These are phyloP conservation scores for Pythium utonaiense DNA, from an alignment of 352 stramenopile genomes.

Conservation along the genomic window DNA sequence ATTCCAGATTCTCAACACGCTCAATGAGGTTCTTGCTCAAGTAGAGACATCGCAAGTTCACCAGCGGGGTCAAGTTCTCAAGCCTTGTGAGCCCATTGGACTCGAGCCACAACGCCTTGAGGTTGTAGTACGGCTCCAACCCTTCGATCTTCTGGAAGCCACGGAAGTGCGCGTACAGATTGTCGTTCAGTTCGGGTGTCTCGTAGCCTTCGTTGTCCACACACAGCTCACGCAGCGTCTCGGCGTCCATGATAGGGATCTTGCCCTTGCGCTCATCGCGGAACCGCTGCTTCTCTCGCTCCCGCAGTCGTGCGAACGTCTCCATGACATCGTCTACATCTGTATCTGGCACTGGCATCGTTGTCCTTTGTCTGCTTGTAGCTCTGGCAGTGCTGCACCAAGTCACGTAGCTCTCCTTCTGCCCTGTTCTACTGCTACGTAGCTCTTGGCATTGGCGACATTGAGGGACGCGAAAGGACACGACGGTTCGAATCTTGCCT, in stretches of 20 bases:
- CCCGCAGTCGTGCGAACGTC: slow-evolving; percentile 51
- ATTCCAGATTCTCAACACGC: slow-evolving; percentile 65
- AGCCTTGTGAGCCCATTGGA: slow-evolving; percentile 91
- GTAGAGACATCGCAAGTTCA: slow-evolving; percentile 89
- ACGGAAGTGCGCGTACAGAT: slow-evolving; percentile 92
- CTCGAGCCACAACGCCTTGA: slow-evolving; percentile 96
- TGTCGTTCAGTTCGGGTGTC: slow-evolving; percentile 94
- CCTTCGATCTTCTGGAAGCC: slow-evolving; percentile 94
- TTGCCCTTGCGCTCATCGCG: slow-evolving; percentile 56
- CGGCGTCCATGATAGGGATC: slow-evolving; percentile 86
- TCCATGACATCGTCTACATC: slow-evolving; percentile 29
- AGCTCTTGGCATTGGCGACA: neutral
- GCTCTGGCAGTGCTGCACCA: neutral
- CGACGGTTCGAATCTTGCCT: slow-evolving; percentile 17
- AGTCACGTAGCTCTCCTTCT: neutral
- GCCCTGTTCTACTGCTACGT: neutral
- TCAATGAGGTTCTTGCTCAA: slow-evolving; percentile 92
- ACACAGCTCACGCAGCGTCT: slow-evolving; percentile 80
- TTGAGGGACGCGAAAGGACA: slow-evolving; percentile 27
- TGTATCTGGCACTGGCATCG: slow-evolving; percentile 43
- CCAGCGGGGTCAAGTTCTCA: slow-evolving; percentile 69
- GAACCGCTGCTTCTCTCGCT: slow-evolving; percentile 70
- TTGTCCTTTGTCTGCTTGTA: neutral
- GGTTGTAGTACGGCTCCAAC: slow-evolving; percentile 89
- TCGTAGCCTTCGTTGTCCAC: slow-evolving; percentile 93